Evolutionary conservation across 2,329 filamentous ascomycete genomes (phyloP), one percentile per base, ranked within the genome.

Genomic region (Volutella citrinella): DNA sequence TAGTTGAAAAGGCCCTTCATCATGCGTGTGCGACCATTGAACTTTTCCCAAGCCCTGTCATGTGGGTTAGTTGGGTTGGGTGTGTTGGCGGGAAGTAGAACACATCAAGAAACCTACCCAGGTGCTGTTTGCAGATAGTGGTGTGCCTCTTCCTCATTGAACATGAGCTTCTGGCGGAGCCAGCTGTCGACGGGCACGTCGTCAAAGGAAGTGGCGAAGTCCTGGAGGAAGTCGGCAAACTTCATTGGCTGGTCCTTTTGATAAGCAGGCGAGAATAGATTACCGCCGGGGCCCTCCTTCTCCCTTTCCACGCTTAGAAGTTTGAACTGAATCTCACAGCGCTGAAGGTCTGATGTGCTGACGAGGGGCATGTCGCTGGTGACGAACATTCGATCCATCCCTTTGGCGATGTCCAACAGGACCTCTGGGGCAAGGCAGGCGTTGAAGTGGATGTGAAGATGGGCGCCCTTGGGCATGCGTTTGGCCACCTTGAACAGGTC

Each of bases 401-500:
- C 66, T 65, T 66, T 74, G 45, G 65, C 76, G 46, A 67, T 66
- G 16, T 65, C 59, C 10, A 88, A 65, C 14, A 88, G 64, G 6
- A 79, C 69, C 3, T 66, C 56, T 9, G 83, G 81, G 11, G 69
- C 64, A 5, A 88, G 64, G 40, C 83, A 85, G n/a, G 84, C 74
- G 55, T 88, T 89, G 67, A 86, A 88, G 57, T 89, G 84, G 16
- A 87, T 74, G 56, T 89, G 84, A 16, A 88, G 65, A 53, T 88
- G 80, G 1, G 74, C 74, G 4, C 83, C 84, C 57, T 89, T 89
- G 25, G 84, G 84, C 66, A 85, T 74, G 36, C 57, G 53, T 19
- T 63, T 64, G 6, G 79, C 74, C 17, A 83, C 69, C 18, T 65
- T 46, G 46, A 80, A 77, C 11, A 88, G 52, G 26, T 64, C 58